phyloP scores from a whole-genome alignment of 2,329 filamentous ascomycete genomes.

The Onygenales sp. region DNA sequence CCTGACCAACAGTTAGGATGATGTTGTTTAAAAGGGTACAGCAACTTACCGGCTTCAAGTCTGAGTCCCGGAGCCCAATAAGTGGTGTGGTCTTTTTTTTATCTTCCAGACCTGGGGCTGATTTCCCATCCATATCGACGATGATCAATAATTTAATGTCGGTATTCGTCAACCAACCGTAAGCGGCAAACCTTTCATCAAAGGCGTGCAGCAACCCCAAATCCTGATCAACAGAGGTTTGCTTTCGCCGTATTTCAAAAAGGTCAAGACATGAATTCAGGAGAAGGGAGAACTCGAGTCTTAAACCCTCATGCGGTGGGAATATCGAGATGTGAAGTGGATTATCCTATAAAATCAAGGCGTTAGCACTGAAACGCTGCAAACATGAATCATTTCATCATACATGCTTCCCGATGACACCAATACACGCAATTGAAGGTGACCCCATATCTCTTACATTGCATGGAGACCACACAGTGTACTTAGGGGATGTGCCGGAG shows the following conservation, averaged over 20 bases:
- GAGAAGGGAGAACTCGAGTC: constrained; percentile 80
- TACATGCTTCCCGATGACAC: constrained; percentile 89
- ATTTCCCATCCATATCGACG: constrained; percentile 64
- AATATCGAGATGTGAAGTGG: constrained; percentile 90
- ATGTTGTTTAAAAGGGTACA: neutral
- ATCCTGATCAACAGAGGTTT: constrained; percentile 68
- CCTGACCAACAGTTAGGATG: constrained; percentile 34
- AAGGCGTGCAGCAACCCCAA: constrained; percentile 86
- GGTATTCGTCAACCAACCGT: constrained; percentile 95
- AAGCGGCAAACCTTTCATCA: constrained; percentile 85
- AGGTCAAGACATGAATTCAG: constrained; percentile 88
- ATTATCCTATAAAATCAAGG: constrained; percentile 60
- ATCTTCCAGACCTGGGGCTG: constrained; percentile 9
- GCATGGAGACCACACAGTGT: neutral
- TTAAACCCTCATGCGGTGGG: constrained; percentile 56
- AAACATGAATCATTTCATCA: constrained; percentile 15
- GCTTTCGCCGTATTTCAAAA: constrained; percentile 74
- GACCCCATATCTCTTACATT: constrained; percentile 30
- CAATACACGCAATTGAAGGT: constrained; percentile 84
- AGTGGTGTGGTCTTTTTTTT: constrained; percentile 31
- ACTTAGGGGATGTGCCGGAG: neutral
- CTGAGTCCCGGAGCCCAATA: constrained; percentile 69
- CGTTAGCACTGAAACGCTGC: neutral
- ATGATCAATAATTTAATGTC: constrained; percentile 83
- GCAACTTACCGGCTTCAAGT: constrained; percentile 64